These are phyloP conservation scores for Pyracantha coccinea DNA, from an alignment of 331 rosid species.

Conservation along the genomic window DNA sequence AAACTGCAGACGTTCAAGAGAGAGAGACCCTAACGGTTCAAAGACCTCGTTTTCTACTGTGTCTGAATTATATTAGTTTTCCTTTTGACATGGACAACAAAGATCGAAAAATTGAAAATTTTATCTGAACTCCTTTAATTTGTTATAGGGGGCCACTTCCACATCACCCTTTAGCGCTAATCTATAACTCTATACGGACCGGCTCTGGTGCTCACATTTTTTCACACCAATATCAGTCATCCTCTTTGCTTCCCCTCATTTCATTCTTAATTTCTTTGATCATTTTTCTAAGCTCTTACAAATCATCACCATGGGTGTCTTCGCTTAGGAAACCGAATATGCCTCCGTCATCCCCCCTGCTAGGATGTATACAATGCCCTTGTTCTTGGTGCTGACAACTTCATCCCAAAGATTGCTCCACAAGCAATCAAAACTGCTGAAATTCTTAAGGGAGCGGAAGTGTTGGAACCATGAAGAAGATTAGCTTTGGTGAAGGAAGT, in stretches of 20 bases:
- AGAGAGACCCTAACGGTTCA: too few species aligned
- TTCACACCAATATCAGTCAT: not conserved
- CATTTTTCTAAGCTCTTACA: not conserved
- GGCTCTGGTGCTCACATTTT: not conserved
- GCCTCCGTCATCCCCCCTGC: conserved; percentile 28
- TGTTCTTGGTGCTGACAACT: conserved; percentile 28
- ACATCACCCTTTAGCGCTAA: too few species aligned
- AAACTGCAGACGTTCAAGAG: too few species aligned
- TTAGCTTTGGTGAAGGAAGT: not conserved
- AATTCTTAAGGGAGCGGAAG: conserved; percentile 34
- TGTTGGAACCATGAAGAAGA: conserved; percentile 28
- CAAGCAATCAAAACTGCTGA: conserved; percentile 17
- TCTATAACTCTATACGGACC: conserved; percentile 3
- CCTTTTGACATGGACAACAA: too few species aligned
- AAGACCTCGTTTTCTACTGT: too few species aligned
- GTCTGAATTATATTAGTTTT: too few species aligned
- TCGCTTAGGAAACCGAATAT: conserved; percentile 14
- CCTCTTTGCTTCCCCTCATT: not conserved
- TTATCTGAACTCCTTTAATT: conserved; percentile 8
- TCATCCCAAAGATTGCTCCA: conserved; percentile 32
- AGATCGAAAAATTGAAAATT: not conserved
- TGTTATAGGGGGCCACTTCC: not conserved
- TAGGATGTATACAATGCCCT: conserved; percentile 38
- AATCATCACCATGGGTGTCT: too few species aligned
- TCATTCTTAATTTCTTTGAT: not conserved